phyloP scores from a whole-genome alignment of 2,329 filamentous ascomycete genomes.

The Sarocladiaceae sp. region DNA sequence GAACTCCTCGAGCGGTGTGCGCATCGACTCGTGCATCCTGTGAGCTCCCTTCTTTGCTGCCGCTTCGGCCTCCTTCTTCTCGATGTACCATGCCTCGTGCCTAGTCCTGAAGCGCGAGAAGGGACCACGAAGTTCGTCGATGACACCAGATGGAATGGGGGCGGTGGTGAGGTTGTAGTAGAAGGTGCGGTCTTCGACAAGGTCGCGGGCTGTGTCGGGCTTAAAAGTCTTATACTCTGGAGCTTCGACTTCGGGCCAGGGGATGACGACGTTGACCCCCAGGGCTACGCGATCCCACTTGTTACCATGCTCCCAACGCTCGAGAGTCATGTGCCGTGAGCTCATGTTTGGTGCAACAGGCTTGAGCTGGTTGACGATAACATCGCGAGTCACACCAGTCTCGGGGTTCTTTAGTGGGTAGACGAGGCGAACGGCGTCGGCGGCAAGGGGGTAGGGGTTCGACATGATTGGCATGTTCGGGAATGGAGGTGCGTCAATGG shows the following conservation, averaged over 20 bases:
- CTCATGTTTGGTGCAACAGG: slow-evolving; percentile 45
- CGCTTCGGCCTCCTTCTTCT: slow-evolving; percentile 58
- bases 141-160: slow-evolving; percentile 73
- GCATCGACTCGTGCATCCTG: slow-evolving; percentile 34
- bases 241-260: slow-evolving; percentile 62
- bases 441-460: slow-evolving; percentile 45
- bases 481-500: slow-evolving; percentile 14
- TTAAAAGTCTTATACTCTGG: slow-evolving; percentile 50
- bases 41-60: slow-evolving; percentile 32
- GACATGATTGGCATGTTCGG: slow-evolving; percentile 7
- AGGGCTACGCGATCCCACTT: slow-evolving; percentile 58
- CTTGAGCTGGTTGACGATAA: slow-evolving; percentile 70
- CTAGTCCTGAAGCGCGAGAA: slow-evolving; percentile 78
- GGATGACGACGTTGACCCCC: slow-evolving; percentile 68
- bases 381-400: slow-evolving; percentile 65
- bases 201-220: slow-evolving; percentile 70
- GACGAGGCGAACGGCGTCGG: slow-evolving; percentile 76
- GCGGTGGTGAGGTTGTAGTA: slow-evolving; percentile 71
- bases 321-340: slow-evolving; percentile 35
- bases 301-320: slow-evolving; percentile 36
- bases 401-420: slow-evolving; percentile 64
- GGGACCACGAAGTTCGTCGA: slow-evolving; percentile 82
- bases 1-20: slow-evolving; percentile 56
- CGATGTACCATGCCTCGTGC: slow-evolving; percentile 71
- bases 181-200: slow-evolving; percentile 72